phyloP scores from a whole-genome alignment of 441 rosid genomes.

The Aquilaria agallochum region DNA sequence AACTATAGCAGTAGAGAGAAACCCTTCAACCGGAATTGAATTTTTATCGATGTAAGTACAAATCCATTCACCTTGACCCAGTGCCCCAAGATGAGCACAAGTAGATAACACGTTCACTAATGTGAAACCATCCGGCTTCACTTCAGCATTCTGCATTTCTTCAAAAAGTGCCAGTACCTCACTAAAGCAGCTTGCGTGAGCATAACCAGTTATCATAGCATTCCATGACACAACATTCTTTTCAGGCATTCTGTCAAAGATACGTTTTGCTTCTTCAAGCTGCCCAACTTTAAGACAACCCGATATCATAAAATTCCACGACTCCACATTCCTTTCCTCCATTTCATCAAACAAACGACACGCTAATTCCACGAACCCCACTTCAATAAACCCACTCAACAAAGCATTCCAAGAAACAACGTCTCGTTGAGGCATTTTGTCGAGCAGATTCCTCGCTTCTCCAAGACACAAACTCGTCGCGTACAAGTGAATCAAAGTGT shows the following conservation, averaged over 20 bases:
- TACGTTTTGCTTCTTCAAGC: constrained; percentile 26
- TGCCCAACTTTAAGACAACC: constrained; percentile 30
- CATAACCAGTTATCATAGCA: constrained; percentile 32
- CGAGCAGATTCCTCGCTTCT: constrained; percentile 37
- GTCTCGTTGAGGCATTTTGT: constrained; percentile 41
- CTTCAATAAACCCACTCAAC: constrained; percentile 21
- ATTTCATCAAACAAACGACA: constrained; percentile 31
- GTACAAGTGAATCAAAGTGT: constrained; percentile 36
- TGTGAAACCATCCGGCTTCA: constrained; percentile 33
- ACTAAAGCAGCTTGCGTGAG: constrained; percentile 20
- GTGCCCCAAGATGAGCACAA: constrained; percentile 39
- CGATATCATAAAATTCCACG: constrained; percentile 56
- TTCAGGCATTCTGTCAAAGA: constrained; percentile 33
- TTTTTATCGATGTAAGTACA: constrained; percentile 29
- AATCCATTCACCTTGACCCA: constrained; percentile 39
- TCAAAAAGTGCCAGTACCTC: constrained; percentile 35
- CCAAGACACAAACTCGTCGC: constrained; percentile 24
- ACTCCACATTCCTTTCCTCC: constrained; percentile 38
- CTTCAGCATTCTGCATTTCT: constrained; percentile 27
- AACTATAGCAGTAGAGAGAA: constrained; percentile 33
- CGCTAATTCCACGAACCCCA: constrained; percentile 16
- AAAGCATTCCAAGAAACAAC: constrained; percentile 46
- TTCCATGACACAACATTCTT: constrained; percentile 48
- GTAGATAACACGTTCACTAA: constrained; percentile 39
- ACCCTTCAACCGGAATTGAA: constrained; percentile 25